Base-by-base conservation (phyloP, 2,329 filamentous ascomycete species). In the Anthostomella pinea region DNA sequence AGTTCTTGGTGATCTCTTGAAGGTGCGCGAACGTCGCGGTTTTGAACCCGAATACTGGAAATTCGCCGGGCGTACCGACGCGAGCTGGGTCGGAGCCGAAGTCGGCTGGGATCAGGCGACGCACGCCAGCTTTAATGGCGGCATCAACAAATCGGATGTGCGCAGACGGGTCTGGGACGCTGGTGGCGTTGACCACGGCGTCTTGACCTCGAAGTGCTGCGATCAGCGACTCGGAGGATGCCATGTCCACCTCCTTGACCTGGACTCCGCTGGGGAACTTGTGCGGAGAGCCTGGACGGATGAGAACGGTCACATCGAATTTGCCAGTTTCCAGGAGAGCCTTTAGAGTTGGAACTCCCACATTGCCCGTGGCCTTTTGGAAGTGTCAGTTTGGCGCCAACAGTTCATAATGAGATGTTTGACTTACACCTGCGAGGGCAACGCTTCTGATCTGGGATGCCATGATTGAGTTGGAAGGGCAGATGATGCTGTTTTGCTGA, bases 31-130 rank as follows among this genome's bases (percentile, higher is more conserved):
- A 25, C 29, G 13, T 22, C 7, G 46, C 35, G 16, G 33, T 17
- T 30, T 54, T 45, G 11, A 41, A 35, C 8, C 18, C 39, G 36
- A 45, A 43, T 11, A 53, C 31, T 9, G 46, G 18, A 6, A 38
- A 24, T 13, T 28, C 33, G 5, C 5, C n/a, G 14, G 19, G 38
- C 37, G 9, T 39, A 37, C 6, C 43, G 35, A 24, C 33, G 41
- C 27, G 36, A n/a, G n/a, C 36, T 16, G 42, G 38, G 41, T 59
- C 51, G 28, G 49, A 11, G 38, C 55, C 54, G 31, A 55, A 58
- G 30, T 52, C 51, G 25, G 54, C 49, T 6, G 55, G 54, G 32
- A 58, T 40, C 30, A 55, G 50, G n/a, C 53, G 52, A 29, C 36
- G 29, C 15, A 35, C 33, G 10, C 33, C 33, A 2, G 33, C 23